A percentile compares a stretch with the other conserved stretches of the same genome.
Evolutionary conservation across 352 stramenopile species (phyloP).

Genomic region (Pythium utonaiense): DNA sequence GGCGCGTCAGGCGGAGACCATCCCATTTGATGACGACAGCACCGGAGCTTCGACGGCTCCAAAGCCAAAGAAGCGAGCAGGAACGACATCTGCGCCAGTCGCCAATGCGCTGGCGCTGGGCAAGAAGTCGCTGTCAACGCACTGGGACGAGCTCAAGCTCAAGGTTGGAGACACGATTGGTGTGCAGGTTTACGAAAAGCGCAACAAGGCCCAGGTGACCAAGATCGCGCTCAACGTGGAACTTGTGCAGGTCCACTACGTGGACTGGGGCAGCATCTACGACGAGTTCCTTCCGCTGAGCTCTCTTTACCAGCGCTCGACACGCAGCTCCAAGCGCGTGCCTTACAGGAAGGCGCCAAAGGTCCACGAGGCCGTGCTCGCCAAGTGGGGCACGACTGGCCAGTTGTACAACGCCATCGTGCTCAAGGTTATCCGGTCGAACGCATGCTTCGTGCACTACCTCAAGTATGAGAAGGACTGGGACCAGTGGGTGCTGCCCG

Average conservation of each 20-base stretch:
- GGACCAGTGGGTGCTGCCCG: slow-evolving; percentile 77
- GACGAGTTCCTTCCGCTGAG: slow-evolving; percentile 71
- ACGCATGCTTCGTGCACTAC: slow-evolving; percentile 78
- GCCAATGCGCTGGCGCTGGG: slow-evolving; percentile 9
- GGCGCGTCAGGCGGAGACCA: neutral
- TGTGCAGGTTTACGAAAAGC: slow-evolving; percentile 75
- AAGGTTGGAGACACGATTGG: slow-evolving; percentile 63
- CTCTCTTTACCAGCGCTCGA: slow-evolving; percentile 52
- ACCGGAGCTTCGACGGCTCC: neutral
- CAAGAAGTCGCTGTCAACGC: slow-evolving; percentile 29
- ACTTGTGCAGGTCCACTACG: slow-evolving; percentile 76
- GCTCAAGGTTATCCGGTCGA: slow-evolving; percentile 73
- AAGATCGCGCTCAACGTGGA: slow-evolving; percentile 68
- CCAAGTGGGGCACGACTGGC: slow-evolving; percentile 65
- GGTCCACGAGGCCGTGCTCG: slow-evolving; percentile 70
- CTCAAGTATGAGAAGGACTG: slow-evolving; percentile 84
- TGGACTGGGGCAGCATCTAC: slow-evolving; percentile 80
- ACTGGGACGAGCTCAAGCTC: slow-evolving; percentile 63
- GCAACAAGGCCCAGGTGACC: slow-evolving; percentile 59
- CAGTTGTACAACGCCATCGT: slow-evolving; percentile 78
- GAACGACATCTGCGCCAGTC: slow-evolving; percentile 8
- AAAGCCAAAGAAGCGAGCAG: neutral
- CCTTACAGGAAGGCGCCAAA: slow-evolving; percentile 55
- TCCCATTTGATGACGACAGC: neutral
- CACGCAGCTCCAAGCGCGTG: slow-evolving; percentile 41